These are phyloP conservation scores for Mycena vitilis DNA, from an alignment of 768 basidiomycete species.

Conservation along the genomic window DNA sequence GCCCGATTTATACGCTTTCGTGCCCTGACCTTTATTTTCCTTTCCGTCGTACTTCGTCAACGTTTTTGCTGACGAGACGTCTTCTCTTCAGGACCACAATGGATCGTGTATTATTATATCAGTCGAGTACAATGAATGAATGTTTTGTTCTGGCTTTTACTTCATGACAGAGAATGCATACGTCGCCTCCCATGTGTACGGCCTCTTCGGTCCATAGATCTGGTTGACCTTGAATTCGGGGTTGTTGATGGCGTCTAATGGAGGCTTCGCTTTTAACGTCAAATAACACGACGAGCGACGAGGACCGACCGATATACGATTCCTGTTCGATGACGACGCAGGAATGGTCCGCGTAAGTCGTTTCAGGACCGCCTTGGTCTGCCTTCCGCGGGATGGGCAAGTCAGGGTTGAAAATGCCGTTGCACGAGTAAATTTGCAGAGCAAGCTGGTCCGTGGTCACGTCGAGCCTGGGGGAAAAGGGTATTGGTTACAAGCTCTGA, in stretches of 20 bases:
- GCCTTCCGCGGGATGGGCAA: constrained; percentile 55
- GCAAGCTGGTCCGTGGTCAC: constrained; percentile 59
- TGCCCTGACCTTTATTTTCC: constrained; percentile 24
- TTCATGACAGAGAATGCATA: constrained; percentile 50
- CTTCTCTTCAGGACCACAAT: not conserved
- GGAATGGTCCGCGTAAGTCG: constrained; percentile 51
- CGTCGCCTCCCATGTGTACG: constrained; percentile 54
- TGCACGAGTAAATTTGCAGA: constrained; percentile 58
- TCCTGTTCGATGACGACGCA: constrained; percentile 60
- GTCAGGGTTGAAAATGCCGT: constrained; percentile 50
- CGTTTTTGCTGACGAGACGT: not conserved
- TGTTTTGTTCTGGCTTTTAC: constrained; percentile 1
- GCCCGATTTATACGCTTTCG: constrained; percentile 33
- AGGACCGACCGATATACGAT: constrained; percentile 47
- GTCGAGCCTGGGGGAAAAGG: constrained; percentile 47
- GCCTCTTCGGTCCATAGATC: constrained; percentile 53
- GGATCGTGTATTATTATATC: not conserved
- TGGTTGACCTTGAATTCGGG: constrained; percentile 57
- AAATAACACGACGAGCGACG: not conserved
- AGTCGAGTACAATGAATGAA: not conserved
- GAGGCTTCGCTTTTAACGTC: not conserved
- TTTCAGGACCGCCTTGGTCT: constrained; percentile 53
- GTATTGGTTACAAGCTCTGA: constrained; percentile 2
- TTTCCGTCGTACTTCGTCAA: not conserved
- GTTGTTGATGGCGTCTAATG: constrained; percentile 56